Conservation (phyloP, 1,139 yeast genomes). For the Petasospora rhodanensis region DNA sequence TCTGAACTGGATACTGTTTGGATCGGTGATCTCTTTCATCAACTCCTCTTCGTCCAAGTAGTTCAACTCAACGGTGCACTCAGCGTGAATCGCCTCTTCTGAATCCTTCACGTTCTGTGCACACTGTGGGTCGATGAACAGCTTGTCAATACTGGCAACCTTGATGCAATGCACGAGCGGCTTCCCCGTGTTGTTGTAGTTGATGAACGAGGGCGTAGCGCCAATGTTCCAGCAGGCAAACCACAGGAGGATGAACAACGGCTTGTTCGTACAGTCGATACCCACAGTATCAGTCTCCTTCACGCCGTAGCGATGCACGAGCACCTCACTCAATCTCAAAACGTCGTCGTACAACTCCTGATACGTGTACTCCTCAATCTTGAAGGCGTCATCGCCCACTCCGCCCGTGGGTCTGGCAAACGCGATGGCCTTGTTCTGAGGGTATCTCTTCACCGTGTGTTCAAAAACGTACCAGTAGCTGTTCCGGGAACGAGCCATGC, state of each 20-base stretch:
- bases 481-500: conserved; percentile 39
- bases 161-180: conserved; percentile 79
- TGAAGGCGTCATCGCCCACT: conserved; percentile 50
- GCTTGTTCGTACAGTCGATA: conserved; percentile 76
- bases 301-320: conserved; percentile 61
- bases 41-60: conserved; percentile 53
- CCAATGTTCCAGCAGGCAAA: conserved; percentile 89
- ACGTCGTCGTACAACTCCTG: conserved; percentile 61
- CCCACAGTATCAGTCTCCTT: conserved; percentile 69
- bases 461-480: conserved; percentile 70
- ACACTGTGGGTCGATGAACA: conserved; percentile 75
- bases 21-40: conserved; percentile 39
- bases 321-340: conserved; percentile 59
- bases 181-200: conserved; percentile 70
- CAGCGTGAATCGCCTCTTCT: conserved; percentile 40
- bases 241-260: conserved; percentile 77
- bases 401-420: conserved; percentile 53
- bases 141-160: conserved; percentile 58
- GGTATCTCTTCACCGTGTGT: conserved; percentile 41
- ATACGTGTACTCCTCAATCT: conserved; percentile 63
- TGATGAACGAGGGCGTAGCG: conserved; percentile 82
- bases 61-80: conserved; percentile 39
- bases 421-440: conserved; percentile 52
- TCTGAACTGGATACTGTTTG: conserved; percentile 47
- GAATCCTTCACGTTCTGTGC: conserved; percentile 50